Base-by-base conservation (phyloP, 2,329 filamentous ascomycete genomes). In the Pestalotiopsis sp. region DNA sequence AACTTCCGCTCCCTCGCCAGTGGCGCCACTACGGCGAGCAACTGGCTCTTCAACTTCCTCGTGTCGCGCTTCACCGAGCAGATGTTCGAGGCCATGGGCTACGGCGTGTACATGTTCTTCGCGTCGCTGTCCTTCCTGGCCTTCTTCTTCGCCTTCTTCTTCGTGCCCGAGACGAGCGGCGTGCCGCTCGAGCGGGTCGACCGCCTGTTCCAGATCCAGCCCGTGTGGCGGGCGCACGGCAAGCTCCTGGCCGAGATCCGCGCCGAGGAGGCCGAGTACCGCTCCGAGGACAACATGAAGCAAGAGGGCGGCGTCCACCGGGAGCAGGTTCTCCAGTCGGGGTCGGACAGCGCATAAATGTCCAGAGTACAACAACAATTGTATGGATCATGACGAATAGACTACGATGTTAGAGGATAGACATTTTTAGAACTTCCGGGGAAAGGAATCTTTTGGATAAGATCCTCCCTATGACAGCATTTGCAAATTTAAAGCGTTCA, bases 1-100 rank as follows among this genome's bases (percentile, higher is more conserved):
- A 66, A 66, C 55, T 58, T 59, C 52, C 52, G 64, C 9, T 58
- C 30, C 64, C 38, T 66, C 20, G 64, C 52, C n/a, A 14, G 55
- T 11, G 55, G 52, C 10, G 64, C 64, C 30, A 59, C 64, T 20
- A 59, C 91, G 0, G 88, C 88, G 1, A 91, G 88, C 0, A 89
- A 93, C 73, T 92, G 90, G 90, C 78, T 93, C 4, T 92, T 93
- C 78, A 93, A 93, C 75, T 91, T 93, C 69, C 86, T 92, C 13
- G 88, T 93, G 67, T 90, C 91, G 1, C 81, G 89, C 40, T 66
- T 66, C 63, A 61, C 63, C 38, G 30, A 66, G 2, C 88, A 86
- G 61, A 92, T 93, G 90, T 82, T 92, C 73, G 83, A 82, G 79
- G 85, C 80, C 17, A 82, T 84, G 73, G 82, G 81, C 35, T 71